Evolutionary conservation across 2,329 filamentous ascomycete genomes (phyloP).

Genomic region (Pseudocercospora eumusae): DNA sequence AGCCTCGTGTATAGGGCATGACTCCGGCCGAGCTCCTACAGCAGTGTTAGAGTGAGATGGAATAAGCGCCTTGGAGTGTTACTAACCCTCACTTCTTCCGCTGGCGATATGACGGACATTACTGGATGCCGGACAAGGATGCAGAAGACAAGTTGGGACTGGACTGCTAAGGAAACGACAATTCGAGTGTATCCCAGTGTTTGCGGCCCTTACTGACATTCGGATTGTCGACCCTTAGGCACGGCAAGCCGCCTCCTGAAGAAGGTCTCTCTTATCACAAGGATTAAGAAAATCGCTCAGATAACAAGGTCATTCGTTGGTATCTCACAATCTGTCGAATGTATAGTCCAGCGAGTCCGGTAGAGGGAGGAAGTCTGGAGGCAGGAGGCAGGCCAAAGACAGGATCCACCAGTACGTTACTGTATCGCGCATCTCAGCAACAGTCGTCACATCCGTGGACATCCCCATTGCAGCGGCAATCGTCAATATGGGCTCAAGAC

Average conservation of each 20-base stretch:
- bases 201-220: not conserved
- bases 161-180: slow-evolving; percentile 24
- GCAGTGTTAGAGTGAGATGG: too few species aligned
- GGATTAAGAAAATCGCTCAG: not conserved
- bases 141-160: slow-evolving; percentile 39
- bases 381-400: not conserved
- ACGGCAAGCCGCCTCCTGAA: slow-evolving; percentile 33
- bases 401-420: not conserved
- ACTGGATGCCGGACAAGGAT: slow-evolving; percentile 42
- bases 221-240: slow-evolving; percentile 20
- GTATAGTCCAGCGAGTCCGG: slow-evolving; percentile 23
- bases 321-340: slow-evolving; percentile 24
- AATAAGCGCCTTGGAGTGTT: too few species aligned
- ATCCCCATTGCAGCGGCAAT: slow-evolving; percentile 34
- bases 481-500: slow-evolving; percentile 48
- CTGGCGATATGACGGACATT: not conserved
- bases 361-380: slow-evolving; percentile 14
- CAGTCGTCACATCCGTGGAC: not conserved
- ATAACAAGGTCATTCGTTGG: not conserved
- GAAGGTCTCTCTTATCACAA: slow-evolving; percentile 29
- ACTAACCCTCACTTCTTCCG: too few species aligned
- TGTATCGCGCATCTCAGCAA: not conserved
- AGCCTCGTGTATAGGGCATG: too few species aligned
- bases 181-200: too few species aligned
- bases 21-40: too few species aligned